These are phyloP conservation scores for Calonectria leucothoes DNA, from an alignment of 2,329 filamentous ascomycete species.

Conservation along the genomic window DNA sequence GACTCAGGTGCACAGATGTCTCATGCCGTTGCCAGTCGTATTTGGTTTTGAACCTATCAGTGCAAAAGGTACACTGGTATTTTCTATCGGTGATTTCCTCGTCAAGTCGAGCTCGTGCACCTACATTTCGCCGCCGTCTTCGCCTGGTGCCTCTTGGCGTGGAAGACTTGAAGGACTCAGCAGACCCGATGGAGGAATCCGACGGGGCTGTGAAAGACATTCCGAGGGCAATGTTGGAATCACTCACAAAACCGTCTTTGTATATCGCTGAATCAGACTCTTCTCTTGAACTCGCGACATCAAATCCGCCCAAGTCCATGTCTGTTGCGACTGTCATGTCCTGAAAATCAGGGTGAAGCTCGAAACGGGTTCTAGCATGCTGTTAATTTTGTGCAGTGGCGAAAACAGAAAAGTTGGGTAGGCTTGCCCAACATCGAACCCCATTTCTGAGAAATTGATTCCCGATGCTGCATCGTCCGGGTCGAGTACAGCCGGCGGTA, in stretches of 20 bases:
- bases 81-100: neutral
- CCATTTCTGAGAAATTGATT: neutral
- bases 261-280: neutral
- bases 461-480: neutral
- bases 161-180: neutral
- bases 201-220: neutral
- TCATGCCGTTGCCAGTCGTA: constrained; percentile 28
- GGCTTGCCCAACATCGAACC: neutral
- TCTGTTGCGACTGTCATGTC: neutral
- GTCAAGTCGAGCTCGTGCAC: neutral
- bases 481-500: neutral
- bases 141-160: neutral
- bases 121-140: neutral
- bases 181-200: constrained; percentile 6
- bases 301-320: neutral
- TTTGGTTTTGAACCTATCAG: constrained; percentile 25
- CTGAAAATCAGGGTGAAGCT: neutral
- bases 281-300: neutral
- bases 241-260: neutral
- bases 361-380: neutral
- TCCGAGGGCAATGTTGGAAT: neutral
- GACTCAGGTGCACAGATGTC: constrained; percentile 13
- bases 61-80: constrained; percentile 28
- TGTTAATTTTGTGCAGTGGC: too few relatives aligned
- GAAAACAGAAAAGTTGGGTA: neutral